Conservation (phyloP, 305 asterid species). For the Fraxinus velutina region DNA sequence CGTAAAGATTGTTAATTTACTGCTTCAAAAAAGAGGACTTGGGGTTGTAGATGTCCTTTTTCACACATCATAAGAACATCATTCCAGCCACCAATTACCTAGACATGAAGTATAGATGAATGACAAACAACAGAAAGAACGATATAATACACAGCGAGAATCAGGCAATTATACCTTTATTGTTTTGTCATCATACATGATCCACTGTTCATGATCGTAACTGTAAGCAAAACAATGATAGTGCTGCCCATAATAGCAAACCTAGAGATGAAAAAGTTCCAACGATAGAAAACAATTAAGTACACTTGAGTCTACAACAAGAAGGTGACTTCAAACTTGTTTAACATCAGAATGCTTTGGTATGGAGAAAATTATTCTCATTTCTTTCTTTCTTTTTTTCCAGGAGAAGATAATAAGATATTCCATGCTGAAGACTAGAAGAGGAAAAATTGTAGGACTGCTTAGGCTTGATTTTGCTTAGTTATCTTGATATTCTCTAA, state of each 20-base stretch:
- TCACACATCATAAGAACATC: conserved; percentile 82
- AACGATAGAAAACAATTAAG: neutral
- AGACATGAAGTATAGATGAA: conserved; percentile 8
- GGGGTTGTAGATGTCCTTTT: conserved; percentile 93
- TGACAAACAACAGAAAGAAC: neutral
- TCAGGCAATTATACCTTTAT: conserved; percentile 62
- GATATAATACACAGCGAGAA: neutral
- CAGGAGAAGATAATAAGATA: neutral
- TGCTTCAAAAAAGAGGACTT: conserved; percentile 87
- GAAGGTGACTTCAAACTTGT: neutral
- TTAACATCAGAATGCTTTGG: neutral
- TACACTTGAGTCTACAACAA: neutral
- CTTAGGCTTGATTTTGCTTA: neutral
- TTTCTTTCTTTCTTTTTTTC: neutral
- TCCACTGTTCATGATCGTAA: conserved; percentile 70
- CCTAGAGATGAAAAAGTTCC: conserved; percentile 33
- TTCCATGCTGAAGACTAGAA: neutral
- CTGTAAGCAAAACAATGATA: conserved; percentile 93
- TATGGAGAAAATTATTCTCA: neutral
- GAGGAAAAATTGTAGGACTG: neutral
- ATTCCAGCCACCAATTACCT: conserved; percentile 88
- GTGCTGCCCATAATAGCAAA: conserved; percentile 91
- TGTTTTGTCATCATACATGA: conserved; percentile 89
- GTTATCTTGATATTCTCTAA: neutral
- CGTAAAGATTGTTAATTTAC: conserved; percentile 36